These are phyloP conservation scores for Penicillium thymicola DNA, from an alignment of 2,329 filamentous ascomycete species.

Conservation along the genomic window DNA sequence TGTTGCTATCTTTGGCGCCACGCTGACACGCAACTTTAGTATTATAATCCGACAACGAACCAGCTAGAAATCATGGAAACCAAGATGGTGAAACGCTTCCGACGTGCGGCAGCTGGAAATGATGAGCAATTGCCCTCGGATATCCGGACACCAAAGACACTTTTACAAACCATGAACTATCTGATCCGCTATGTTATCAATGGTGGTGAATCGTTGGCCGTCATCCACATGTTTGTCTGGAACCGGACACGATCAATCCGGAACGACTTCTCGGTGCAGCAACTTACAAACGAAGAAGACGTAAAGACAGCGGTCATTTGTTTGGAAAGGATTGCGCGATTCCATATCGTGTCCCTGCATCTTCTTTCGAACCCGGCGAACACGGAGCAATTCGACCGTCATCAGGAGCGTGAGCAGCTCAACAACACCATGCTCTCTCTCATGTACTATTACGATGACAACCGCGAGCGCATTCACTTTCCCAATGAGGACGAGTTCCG, in stretches of 20 bases:
- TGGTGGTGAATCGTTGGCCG: slow-evolving; percentile 47
- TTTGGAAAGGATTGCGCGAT: slow-evolving; percentile 61
- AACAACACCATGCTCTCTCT: slow-evolving; percentile 61
- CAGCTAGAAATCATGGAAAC: slow-evolving; percentile 34
- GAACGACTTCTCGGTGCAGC: slow-evolving; percentile 64
- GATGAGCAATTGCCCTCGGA: slow-evolving; percentile 63
- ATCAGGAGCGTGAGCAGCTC: slow-evolving; percentile 63
- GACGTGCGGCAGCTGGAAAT: slow-evolving; percentile 60
- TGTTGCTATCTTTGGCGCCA: not conserved
- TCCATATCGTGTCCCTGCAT: slow-evolving; percentile 62
- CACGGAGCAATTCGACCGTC: slow-evolving; percentile 53
- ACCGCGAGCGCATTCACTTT: slow-evolving; percentile 48
- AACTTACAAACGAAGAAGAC: slow-evolving; percentile 55
- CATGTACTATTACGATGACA: slow-evolving; percentile 60
- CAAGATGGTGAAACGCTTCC: slow-evolving; percentile 63
- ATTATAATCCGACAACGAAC: slow-evolving; percentile 35
- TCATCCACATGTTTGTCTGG: slow-evolving; percentile 64
- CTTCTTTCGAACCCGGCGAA: slow-evolving; percentile 53
- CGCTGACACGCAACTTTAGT: slow-evolving; percentile 24
- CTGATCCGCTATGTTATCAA: slow-evolving; percentile 51
- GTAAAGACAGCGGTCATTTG: slow-evolving; percentile 58
- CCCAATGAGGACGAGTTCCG: slow-evolving; percentile 62
- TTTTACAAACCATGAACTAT: slow-evolving; percentile 49
- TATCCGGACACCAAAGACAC: slow-evolving; percentile 55
- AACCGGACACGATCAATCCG: slow-evolving; percentile 62